These are phyloP conservation scores for Coccomyxa subellipsoidea DNA, from an alignment of 163 green algal species.

Conservation along the genomic window DNA sequence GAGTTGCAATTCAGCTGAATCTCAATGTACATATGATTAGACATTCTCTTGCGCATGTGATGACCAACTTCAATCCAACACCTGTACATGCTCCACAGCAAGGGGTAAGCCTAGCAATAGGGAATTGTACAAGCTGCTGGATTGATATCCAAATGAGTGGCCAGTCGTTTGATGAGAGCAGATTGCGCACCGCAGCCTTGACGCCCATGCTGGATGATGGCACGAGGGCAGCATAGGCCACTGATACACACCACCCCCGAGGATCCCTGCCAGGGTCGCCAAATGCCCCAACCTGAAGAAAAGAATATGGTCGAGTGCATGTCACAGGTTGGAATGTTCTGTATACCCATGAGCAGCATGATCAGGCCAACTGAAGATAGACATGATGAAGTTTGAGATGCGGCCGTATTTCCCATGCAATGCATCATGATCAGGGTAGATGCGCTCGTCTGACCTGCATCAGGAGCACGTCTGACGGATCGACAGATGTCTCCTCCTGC, in stretches of 20 bases:
- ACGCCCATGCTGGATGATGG: constrained; percentile 49
- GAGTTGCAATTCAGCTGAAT: too few relatives aligned
- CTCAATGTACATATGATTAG: too few relatives aligned
- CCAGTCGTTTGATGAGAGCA: too few relatives aligned
- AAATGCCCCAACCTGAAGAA: constrained; percentile 71
- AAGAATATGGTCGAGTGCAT: background rate
- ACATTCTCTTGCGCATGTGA: too few relatives aligned
- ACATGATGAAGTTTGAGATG: too few relatives aligned
- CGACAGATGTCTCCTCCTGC: constrained; percentile 81
- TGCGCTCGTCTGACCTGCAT: constrained; percentile 32
- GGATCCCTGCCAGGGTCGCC: constrained; percentile 83
- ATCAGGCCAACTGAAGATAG: too few relatives aligned
- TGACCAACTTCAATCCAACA: too few relatives aligned
- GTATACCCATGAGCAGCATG: background rate
- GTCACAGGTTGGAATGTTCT: background rate
- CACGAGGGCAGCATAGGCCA: constrained; percentile 83
- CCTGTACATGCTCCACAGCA: too few relatives aligned
- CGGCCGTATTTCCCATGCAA: background rate
- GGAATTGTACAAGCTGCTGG: background rate
- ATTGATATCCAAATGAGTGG: too few relatives aligned
- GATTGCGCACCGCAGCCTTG: constrained; percentile 62
- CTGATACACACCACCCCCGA: constrained; percentile 78
- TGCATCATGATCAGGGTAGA: background rate
- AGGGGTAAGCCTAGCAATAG: too few relatives aligned
- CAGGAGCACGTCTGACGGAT: constrained; percentile 44